Base-by-base conservation (phyloP, 371 early-diverging fungal species). In the Circinella umbellata region DNA sequence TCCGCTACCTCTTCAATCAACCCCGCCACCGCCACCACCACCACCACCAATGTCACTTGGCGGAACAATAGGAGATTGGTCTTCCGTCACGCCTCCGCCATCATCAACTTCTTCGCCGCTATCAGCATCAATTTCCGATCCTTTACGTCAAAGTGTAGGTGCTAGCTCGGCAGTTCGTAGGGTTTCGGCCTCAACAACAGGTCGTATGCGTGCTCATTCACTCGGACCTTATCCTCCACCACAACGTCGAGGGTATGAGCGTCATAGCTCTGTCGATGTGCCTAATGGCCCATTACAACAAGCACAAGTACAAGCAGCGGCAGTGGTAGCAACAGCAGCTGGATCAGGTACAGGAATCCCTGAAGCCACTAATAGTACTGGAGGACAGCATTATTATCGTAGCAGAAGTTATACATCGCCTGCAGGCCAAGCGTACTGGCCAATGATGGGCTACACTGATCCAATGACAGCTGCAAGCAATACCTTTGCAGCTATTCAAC, bases 201-300 rank as follows among this genome's bases (percentile, higher is more conserved):
- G 64, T 34, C 75, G 80, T 14, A 68, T 71, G 53, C 73, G 82
- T 42, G 78, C 82, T 3, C 80, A 80, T 57, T 82, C 82, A 0
- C 76, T 80, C 2, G 82, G 82, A 3, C 77, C 76, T 3, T 82
- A 80, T 49, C 79, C 79, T 69, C 63, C 71, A 71, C 55, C 70
- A 53, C 38, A 69, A 66, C 53, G 61, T 62, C 59, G 72, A 54
- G 18, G 39, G 1, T 47, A 47, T 35, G 65, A 47, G n/a, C 69
- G 59, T 35, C 69, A 55, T 57, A 66, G 66, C 27, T 73, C 66
- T 27, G 61, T 64, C 18, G 67, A 66, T 38, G 38, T 53, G 15
- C 37, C 65, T 64, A 34, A 15, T 35, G 34, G 46, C 34, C 34
- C 65, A 17, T 49, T 64, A 54, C 70, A 57, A 49, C 61, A 59